Percentiles rank a stretch among this genome's conserved stretches.
These are phyloP conservation scores for Xenosphaeropsis pyriputrescens DNA, from an alignment of 2,329 filamentous ascomycete species.

Conservation along the genomic window DNA sequence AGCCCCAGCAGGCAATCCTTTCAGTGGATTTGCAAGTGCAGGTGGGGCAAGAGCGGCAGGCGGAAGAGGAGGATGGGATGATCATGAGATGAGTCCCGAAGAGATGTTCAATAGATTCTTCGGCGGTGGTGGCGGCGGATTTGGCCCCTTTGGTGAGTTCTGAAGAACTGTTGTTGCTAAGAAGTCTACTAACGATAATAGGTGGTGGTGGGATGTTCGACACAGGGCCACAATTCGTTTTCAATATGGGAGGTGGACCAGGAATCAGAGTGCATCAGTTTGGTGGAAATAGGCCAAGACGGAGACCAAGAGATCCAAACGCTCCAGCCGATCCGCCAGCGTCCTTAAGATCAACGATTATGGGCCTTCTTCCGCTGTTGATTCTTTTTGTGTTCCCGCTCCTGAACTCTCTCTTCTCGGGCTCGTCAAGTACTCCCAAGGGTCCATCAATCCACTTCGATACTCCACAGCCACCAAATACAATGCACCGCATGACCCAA, in stretches of 20 bases:
- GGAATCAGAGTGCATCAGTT: conserved; percentile 94
- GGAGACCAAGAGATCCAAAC: conserved; percentile 55
- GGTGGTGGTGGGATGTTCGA: conserved; percentile 48
- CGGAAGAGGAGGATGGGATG: conserved; percentile 50
- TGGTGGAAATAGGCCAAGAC: conserved; percentile 62
- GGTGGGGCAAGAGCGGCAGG: conserved; percentile 23
- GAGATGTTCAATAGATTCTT: conserved; percentile 98
- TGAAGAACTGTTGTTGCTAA: not conserved
- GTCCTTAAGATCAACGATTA: conserved; percentile 35
- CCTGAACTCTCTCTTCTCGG: conserved; percentile 64
- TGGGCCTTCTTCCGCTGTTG: conserved; percentile 74
- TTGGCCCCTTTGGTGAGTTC: conserved; percentile 52
- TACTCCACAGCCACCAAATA: conserved; percentile 53
- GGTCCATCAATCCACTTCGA: conserved; percentile 69
- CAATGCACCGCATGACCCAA: conserved; percentile 55
- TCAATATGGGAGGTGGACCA: conserved; percentile 85
- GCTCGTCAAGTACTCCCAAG: conserved; percentile 31
- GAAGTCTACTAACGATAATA: conserved; percentile 7
- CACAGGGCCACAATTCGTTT: conserved; percentile 76
- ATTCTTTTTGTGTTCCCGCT: conserved; percentile 79
- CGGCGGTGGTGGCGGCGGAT: conserved; percentile 49
- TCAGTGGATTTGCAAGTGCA: conserved; percentile 40
- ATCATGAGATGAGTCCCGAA: conserved; percentile 78
- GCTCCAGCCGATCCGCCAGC: conserved; percentile 33
- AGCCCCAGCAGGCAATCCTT: conserved; percentile 45